Conservation (phyloP, 2,329 filamentous ascomycete genomes). For the Fusarium neocosmosporiellum region DNA sequence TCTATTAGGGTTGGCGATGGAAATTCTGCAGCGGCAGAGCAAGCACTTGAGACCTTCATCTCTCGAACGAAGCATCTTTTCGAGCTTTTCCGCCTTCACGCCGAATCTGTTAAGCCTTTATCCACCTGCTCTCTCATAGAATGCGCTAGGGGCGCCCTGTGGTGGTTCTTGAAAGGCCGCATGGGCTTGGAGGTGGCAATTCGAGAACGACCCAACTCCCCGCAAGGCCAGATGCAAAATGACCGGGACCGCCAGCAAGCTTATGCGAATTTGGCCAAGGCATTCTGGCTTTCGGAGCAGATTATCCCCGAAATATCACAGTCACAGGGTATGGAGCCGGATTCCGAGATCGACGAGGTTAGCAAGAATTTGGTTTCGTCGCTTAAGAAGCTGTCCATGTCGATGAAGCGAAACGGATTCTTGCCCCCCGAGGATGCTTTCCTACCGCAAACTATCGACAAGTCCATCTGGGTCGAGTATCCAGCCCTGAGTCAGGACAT, state of each 20-base stretch:
- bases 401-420: slow-evolving; percentile 86
- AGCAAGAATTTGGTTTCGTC: slow-evolving; percentile 70
- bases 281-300: slow-evolving; percentile 80
- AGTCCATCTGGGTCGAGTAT: slow-evolving; percentile 84
- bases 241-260: slow-evolving; percentile 76
- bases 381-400: slow-evolving; percentile 79
- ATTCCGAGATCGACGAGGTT: slow-evolving; percentile 63
- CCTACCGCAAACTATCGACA: slow-evolving; percentile 82
- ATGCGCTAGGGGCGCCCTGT: slow-evolving; percentile 78
- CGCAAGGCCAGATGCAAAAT: slow-evolving; percentile 64
- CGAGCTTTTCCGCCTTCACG: slow-evolving; percentile 80
- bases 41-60: slow-evolving; percentile 77
- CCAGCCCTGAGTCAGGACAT: slow-evolving; percentile 79
- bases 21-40: slow-evolving; percentile 64
- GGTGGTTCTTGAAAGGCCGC: slow-evolving; percentile 92
- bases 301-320: slow-evolving; percentile 62
- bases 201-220: slow-evolving; percentile 66
- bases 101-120: slow-evolving; percentile 77
- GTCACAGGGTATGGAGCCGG: slow-evolving; percentile 54
- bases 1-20: slow-evolving; percentile 56
- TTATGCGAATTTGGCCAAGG: slow-evolving; percentile 86
- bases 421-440: slow-evolving; percentile 76
- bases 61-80: slow-evolving; percentile 78
- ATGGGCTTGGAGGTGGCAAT: slow-evolving; percentile 79
- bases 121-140: slow-evolving; percentile 71